Percentiles rank a stretch among this genome's conserved stretches.
phyloP scores from a whole-genome alignment of 495 filamentous ascomycete genomes.

The Tuber magnatum region DNA sequence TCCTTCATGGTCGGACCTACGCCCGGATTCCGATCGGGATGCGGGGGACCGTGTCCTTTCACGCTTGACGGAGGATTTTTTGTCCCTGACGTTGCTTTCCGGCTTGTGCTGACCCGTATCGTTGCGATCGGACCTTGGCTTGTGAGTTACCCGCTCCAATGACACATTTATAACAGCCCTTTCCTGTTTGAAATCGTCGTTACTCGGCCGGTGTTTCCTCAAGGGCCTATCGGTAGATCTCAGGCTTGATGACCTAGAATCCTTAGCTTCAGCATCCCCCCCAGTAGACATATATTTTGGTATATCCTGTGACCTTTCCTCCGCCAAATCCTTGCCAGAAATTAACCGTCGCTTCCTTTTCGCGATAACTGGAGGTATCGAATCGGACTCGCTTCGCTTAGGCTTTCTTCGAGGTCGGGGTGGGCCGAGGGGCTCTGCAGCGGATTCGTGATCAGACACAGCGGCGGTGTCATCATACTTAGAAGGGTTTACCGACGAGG shows the following conservation, averaged over 20 bases:
- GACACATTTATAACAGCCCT: conserved; percentile 15
- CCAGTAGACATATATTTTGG: conserved; percentile 26
- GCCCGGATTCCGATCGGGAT: conserved; percentile 31
- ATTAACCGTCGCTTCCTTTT: conserved; percentile 36
- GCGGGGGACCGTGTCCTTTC: conserved; percentile 31
- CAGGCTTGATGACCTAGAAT: not conserved
- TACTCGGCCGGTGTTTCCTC: conserved; percentile 23
- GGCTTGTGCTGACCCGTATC: conserved; percentile 27
- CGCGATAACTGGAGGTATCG: conserved; percentile 20
- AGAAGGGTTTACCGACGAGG: conserved; percentile 35
- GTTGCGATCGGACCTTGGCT: conserved; percentile 19
- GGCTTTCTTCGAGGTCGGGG: conserved; percentile 30
- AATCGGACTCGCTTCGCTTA: conserved; percentile 38
- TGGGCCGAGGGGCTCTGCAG: conserved; percentile 34
- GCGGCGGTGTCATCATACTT: conserved; percentile 28
- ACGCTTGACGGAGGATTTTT: conserved; percentile 24
- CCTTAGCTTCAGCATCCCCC: conserved; percentile 26
- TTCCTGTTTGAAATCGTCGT: conserved; percentile 18
- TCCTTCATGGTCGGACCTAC: conserved; percentile 22
- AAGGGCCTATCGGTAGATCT: conserved; percentile 12
- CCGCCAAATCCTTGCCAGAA: conserved; percentile 35
- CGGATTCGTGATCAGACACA: conserved; percentile 31
- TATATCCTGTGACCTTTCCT: conserved; percentile 34
- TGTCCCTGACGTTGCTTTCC: conserved; percentile 26
- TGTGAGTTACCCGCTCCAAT: conserved; percentile 19